Percentiles rank a stretch among this genome's conserved stretches.
Evolutionary conservation across 768 basidiomycete genomes (phyloP).

Genomic region (Serendipita vermifera): DNA sequence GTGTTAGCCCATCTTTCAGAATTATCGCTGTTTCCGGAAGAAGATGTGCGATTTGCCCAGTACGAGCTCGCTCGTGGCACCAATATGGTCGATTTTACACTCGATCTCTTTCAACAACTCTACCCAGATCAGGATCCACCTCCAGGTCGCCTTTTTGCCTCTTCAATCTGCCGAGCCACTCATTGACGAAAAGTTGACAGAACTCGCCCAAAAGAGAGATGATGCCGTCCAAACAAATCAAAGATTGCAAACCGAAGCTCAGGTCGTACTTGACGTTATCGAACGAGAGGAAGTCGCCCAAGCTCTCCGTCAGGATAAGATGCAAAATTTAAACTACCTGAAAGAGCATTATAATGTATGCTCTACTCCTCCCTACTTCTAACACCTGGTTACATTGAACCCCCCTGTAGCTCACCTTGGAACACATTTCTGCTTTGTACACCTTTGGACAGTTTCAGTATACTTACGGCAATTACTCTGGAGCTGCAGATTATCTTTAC

Average conservation of each 20-base stretch:
- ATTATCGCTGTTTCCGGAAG: slow-evolving; percentile 56
- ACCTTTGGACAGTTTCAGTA: slow-evolving; percentile 98
- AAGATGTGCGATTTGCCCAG: slow-evolving; percentile 78
- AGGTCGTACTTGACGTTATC: slow-evolving; percentile 88
- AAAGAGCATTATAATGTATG: slow-evolving; percentile 83
- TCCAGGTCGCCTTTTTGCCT: slow-evolving; percentile 35
- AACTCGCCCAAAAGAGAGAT: slow-evolving; percentile 72
- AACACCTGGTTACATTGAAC: neutral
- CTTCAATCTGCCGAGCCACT: neutral
- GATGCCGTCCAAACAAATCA: slow-evolving; percentile 75
- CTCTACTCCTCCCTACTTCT: slow-evolving; percentile 6
- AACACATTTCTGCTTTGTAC: slow-evolving; percentile 92
- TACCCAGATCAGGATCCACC: slow-evolving; percentile 60
- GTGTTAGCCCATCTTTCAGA: slow-evolving; percentile 79
- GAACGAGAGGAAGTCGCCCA: slow-evolving; percentile 94
- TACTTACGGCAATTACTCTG: slow-evolving; percentile 94
- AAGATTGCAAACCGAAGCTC: slow-evolving; percentile 76
- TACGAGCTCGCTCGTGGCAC: slow-evolving; percentile 96
- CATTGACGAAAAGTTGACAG: slow-evolving; percentile 30
- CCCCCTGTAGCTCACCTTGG: slow-evolving; percentile 65
- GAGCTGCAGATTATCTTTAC: slow-evolving; percentile 94
- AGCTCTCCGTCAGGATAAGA: slow-evolving; percentile 88
- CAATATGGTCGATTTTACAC: slow-evolving; percentile 95
- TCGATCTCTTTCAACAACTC: slow-evolving; percentile 64
- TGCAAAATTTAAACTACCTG: slow-evolving; percentile 87